Conservation (phyloP, 2,329 filamentous ascomycete species). For the Aureobasidium leucospermi region DNA sequence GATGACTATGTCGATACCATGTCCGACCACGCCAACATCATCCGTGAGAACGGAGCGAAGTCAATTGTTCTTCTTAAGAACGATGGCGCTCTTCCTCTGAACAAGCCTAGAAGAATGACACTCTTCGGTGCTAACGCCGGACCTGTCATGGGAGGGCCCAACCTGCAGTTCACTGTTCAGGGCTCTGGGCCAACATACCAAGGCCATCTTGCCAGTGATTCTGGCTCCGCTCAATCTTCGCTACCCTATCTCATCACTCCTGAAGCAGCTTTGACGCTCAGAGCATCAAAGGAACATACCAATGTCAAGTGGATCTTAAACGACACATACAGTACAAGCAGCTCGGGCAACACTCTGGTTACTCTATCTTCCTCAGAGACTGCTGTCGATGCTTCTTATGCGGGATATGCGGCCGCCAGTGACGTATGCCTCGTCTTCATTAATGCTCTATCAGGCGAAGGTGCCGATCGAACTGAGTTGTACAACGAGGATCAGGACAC, state of each 20-base stretch:
- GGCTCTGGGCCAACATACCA: slow-evolving; percentile 32
- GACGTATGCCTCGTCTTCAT: slow-evolving; percentile 51
- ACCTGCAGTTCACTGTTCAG: slow-evolving; percentile 35
- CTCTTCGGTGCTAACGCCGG: slow-evolving; percentile 46
- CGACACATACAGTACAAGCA: slow-evolving; percentile 23
- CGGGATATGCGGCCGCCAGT: slow-evolving; percentile 40
- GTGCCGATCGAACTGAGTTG: slow-evolving; percentile 39
- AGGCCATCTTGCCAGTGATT: slow-evolving; percentile 40
- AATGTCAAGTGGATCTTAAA: slow-evolving; percentile 22
- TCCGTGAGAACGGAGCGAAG: slow-evolving; percentile 54
- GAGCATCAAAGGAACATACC: slow-evolving; percentile 19
- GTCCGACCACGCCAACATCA: slow-evolving; percentile 60
- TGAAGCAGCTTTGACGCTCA: slow-evolving; percentile 22
- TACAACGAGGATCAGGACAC: slow-evolving; percentile 35
- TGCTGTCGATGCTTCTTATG: slow-evolving; percentile 17
- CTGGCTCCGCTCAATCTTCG: slow-evolving; percentile 38
- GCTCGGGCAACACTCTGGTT: slow-evolving; percentile 43
- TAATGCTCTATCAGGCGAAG: slow-evolving; percentile 46
- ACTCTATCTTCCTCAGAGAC: slow-evolving; percentile 50
- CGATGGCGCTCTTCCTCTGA: slow-evolving; percentile 35
- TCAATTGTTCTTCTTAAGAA: slow-evolving; percentile 45
- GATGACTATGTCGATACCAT: slow-evolving; percentile 57
- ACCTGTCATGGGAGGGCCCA: slow-evolving; percentile 39
- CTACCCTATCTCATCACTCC: slow-evolving; percentile 27
- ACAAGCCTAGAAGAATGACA: slow-evolving; percentile 35